phyloP scores from a whole-genome alignment of 208 protist genomes.

The Endotrypanum monterogeii region DNA sequence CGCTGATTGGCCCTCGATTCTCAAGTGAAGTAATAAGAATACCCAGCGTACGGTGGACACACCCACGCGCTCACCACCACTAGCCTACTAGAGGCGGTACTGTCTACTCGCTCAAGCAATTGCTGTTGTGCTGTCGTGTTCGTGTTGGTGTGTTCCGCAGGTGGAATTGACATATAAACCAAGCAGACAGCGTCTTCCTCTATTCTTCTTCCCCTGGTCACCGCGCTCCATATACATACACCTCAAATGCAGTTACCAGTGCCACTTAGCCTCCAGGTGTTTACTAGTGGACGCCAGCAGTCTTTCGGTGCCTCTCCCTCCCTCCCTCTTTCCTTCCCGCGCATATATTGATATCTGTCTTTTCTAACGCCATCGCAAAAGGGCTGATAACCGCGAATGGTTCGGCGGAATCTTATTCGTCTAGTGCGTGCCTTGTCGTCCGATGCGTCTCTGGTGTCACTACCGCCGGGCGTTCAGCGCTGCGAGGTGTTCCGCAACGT shows the following conservation, averaged over 20 bases:
- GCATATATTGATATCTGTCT: no score
- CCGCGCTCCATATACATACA: no score
- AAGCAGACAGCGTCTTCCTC: background rate
- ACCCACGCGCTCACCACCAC: background rate
- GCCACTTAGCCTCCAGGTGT: background rate
- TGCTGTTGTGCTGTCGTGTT: no score
- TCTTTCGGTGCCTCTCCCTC: no score
- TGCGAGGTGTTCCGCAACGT: constrained; percentile 80
- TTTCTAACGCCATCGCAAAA: background rate
- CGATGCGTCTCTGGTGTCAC: constrained; percentile 59
- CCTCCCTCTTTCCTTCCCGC: no score
- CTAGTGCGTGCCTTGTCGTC: constrained; percentile 22
- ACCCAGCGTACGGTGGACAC: background rate
- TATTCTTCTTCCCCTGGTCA: background rate
- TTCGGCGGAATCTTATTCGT: constrained; percentile 12
- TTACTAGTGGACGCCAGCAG: background rate
- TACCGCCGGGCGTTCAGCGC: constrained; percentile 55
- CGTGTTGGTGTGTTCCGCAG: background rate
- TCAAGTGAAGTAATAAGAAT: no score
- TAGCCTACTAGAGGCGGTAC: background rate
- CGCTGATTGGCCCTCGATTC: background rate
- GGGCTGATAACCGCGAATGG: background rate
- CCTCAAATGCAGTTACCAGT: background rate
- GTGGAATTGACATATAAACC: background rate
- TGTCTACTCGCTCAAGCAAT: background rate